Conservation (phyloP, 1,139 yeast species). For the Pichia terricola region DNA sequence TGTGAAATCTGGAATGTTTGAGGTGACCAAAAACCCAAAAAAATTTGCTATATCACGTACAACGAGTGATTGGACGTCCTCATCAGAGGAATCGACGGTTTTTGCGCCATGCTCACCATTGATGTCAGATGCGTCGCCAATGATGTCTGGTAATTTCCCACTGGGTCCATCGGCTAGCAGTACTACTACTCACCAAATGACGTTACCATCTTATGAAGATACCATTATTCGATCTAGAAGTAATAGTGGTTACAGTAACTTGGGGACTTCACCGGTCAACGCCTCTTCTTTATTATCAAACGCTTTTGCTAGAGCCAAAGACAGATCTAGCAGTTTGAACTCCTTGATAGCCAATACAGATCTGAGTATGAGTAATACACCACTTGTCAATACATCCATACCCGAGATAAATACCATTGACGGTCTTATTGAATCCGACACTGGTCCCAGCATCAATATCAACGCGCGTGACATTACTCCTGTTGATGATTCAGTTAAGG, state of each 20-base stretch:
- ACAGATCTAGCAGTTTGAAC: constrained; percentile 1
- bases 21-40: constrained; percentile 6
- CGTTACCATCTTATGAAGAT: constrained; percentile 6
- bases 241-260: constrained; percentile 1
- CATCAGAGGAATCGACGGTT: constrained; percentile 15
- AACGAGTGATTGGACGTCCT: neutral
- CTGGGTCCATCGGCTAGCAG: no score
- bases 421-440: constrained; percentile 1
- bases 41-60: constrained; percentile 6
- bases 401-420: constrained; percentile 5
- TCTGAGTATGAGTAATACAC: neutral
- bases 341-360: neutral
- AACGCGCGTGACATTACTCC: constrained; percentile 1
- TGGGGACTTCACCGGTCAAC: constrained; percentile 1
- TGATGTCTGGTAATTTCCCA: neutral
- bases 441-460: neutral
- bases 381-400: neutral
- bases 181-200: no score
- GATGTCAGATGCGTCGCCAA: constrained; percentile 10
- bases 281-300: constrained; percentile 10
- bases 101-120: constrained; percentile 26
- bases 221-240: constrained; percentile 1
- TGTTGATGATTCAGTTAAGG: no score
- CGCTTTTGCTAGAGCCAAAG: constrained; percentile 8
- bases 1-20: constrained; percentile 16